Conservation (phyloP, 768 basidiomycete species). For the Lactifluus piperatus region DNA sequence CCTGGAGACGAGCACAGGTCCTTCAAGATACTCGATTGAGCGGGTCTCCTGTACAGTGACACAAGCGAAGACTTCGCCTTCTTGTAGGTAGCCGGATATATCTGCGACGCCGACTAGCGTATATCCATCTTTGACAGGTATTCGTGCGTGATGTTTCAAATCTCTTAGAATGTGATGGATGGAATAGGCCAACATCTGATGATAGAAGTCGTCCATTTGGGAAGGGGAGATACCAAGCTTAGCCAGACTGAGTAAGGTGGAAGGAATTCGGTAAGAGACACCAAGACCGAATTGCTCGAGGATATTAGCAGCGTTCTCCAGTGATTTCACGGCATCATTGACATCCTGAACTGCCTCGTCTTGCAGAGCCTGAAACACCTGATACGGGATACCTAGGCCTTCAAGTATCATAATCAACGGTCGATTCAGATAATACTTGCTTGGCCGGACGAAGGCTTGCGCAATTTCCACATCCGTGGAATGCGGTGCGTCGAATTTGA, state of each 20-base stretch:
- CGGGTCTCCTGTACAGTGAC: constrained; percentile 35
- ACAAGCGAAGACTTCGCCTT: constrained; percentile 55
- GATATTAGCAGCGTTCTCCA: constrained; percentile 38
- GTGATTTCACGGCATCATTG: constrained; percentile 33
- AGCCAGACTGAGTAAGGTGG: constrained; percentile 40
- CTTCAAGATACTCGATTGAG: constrained; percentile 39
- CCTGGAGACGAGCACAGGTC: constrained; percentile 47
- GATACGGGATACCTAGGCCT: constrained; percentile 47
- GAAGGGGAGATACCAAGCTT: constrained; percentile 38
- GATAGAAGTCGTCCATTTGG: constrained; percentile 39
- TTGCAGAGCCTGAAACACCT: constrained; percentile 47
- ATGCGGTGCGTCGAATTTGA: constrained; percentile 50
- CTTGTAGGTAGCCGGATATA: constrained; percentile 42
- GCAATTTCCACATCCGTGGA: constrained; percentile 53
- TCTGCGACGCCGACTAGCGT: constrained; percentile 71
- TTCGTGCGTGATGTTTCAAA: constrained; percentile 55
- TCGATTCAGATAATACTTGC: constrained; percentile 48
- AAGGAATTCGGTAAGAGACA: constrained; percentile 44
- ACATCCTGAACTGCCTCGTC: constrained; percentile 43
- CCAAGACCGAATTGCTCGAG: constrained; percentile 53
- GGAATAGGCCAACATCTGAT: constrained; percentile 43
- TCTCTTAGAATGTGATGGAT: constrained; percentile 56
- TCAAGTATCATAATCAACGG: constrained; percentile 59
- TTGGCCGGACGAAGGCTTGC: constrained; percentile 51
- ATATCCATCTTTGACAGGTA: constrained; percentile 54